Evolutionary conservation across 2,329 filamentous ascomycete genomes (phyloP).

Genomic region (Geosmithia morbida): DNA sequence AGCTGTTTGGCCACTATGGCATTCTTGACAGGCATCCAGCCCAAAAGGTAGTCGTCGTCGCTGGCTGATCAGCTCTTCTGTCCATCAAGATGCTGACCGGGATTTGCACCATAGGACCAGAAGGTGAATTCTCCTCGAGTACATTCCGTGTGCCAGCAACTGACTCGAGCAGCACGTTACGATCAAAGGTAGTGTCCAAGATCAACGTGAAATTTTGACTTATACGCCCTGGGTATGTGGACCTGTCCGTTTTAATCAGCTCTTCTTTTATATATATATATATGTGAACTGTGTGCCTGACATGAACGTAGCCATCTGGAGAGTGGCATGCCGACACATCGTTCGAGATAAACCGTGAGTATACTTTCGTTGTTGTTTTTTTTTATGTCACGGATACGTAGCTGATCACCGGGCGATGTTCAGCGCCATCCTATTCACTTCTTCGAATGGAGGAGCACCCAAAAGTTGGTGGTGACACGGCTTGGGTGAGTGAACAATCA

Average conservation of each 20-base stretch:
- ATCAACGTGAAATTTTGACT: constrained; percentile 16
- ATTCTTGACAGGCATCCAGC: constrained; percentile 55
- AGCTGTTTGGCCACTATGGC: constrained; percentile 49
- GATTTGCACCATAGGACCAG: neutral
- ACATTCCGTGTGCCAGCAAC: no score
- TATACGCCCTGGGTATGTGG: constrained; percentile 28
- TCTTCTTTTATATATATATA: no score
- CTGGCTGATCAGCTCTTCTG: no score
- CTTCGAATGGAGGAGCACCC: constrained; percentile 21
- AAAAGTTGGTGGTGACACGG: constrained; percentile 25
- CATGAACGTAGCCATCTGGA: constrained; percentile 3
- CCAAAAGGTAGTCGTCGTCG: constrained; percentile 24
- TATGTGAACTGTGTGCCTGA: no score
- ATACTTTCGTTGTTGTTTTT: neutral
- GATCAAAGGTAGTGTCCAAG: constrained; percentile 29
- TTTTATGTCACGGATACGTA: neutral
- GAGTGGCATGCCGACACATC: constrained; percentile 26
- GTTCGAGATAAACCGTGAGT: constrained; percentile 20
- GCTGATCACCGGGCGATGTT: neutral
- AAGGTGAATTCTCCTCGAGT: neutral
- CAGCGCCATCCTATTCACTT: constrained; percentile 22
- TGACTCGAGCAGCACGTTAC: constrained; percentile 17
- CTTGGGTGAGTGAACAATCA: constrained; percentile 17
- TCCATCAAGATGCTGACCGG: neutral
- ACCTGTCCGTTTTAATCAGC: neutral